Evolutionary conservation across 208 protist species (phyloP).

Genomic region (Leishmania amazonensis): DNA sequence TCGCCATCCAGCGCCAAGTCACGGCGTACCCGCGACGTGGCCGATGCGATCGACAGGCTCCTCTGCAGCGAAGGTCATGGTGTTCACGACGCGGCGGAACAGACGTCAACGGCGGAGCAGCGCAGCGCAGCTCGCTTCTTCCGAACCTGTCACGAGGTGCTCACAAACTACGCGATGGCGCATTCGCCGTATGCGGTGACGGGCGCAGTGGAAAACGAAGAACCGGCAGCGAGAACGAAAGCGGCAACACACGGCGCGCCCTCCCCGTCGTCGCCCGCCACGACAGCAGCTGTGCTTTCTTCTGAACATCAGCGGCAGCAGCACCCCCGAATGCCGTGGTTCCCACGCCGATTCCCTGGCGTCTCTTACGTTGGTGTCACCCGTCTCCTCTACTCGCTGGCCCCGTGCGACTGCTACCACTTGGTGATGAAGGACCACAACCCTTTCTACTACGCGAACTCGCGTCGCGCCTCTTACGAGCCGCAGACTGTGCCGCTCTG

Average conservation of each 20-base stretch:
- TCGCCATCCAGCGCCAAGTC: not conserved
- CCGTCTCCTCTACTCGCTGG: conserved; percentile 71
- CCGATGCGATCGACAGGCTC: not conserved
- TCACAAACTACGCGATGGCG: conserved; percentile 48
- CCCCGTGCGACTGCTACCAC: conserved; percentile 75
- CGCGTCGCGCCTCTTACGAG: conserved; percentile 50
- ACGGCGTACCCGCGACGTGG: not conserved
- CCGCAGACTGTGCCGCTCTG: conserved; percentile 51
- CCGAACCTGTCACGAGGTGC: conserved; percentile 44
- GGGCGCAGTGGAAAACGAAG: not conserved
- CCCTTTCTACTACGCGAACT: conserved; percentile 68
- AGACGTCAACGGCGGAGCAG: conserved; percentile 35
- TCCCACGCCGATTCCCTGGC: conserved; percentile 20
- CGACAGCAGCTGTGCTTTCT: not conserved
- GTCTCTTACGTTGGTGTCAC: conserved; percentile 49
- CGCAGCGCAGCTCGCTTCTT: conserved; percentile 49
- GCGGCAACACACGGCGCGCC: not conserved
- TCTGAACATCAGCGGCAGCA: not conserved
- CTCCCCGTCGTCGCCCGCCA: not conserved
- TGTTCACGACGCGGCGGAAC: conserved; percentile 25
- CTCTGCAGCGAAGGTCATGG: not conserved
- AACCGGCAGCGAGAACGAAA: not conserved
- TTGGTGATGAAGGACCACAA: conserved; percentile 69
- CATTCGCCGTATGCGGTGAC: conserved; percentile 9
- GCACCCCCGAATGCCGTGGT: not conserved